Conservation (phyloP, 176 grass and related monocot genomes). For the Musa beccarii region DNA sequence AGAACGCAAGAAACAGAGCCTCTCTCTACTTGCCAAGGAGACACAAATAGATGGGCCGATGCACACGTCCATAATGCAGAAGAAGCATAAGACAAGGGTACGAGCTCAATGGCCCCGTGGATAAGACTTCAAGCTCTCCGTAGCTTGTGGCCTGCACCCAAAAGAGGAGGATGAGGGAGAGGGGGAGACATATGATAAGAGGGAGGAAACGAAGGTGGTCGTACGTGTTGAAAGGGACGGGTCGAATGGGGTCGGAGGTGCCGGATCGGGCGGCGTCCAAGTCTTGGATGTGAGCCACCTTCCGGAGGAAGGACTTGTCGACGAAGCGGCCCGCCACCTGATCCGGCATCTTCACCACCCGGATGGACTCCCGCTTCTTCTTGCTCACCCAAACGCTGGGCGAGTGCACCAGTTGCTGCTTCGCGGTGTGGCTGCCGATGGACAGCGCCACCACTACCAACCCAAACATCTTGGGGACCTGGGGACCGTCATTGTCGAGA, state of each 20-base stretch:
- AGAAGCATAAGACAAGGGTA: too few species aligned
- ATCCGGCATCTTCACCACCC: constrained; percentile 10
- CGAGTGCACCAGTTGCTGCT: constrained; percentile 15
- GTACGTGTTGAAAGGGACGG: not conserved
- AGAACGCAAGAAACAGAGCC: too few species aligned
- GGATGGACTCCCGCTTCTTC: constrained; percentile 8
- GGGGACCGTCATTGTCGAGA: too few species aligned
- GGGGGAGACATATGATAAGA: too few species aligned
- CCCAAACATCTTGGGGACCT: not conserved
- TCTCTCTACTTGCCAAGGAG: too few species aligned
- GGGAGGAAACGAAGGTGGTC: too few species aligned
- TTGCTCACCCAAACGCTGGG: constrained; percentile 9
- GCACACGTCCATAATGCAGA: too few species aligned
- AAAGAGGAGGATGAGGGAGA: too few species aligned
- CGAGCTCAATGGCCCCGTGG: too few species aligned
- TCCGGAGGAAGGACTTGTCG: constrained; percentile 9
- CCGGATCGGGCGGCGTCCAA: not conserved
- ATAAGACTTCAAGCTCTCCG: too few species aligned
- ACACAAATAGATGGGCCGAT: too few species aligned
- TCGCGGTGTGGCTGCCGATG: constrained; percentile 1
- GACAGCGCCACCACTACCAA: not conserved
- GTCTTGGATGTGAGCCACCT: constrained; percentile 14
- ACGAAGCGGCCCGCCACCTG: not conserved
- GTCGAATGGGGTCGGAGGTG: not conserved
- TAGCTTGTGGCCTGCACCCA: too few species aligned